Evolutionary conservation across 2,329 filamentous ascomycete genomes (phyloP), one percentile per base, ranked within the genome.

Genomic region (Fusarium oligoseptatum): DNA sequence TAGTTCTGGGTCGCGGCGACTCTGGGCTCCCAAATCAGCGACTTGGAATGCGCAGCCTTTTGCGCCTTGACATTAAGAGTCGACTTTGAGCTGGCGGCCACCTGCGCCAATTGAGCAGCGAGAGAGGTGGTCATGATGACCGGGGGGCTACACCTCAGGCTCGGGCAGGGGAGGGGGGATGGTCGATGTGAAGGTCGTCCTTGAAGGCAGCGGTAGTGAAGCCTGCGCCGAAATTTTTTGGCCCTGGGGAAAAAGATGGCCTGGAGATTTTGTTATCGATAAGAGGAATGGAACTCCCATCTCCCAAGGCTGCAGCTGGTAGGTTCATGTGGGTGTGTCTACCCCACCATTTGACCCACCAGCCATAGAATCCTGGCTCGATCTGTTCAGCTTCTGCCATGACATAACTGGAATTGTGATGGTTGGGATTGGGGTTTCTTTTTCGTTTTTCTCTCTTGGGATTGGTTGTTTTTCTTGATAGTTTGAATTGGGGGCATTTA

Each of bases 31-130:
- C 97, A 99, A 69, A 99, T 94, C 71, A 99, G 87, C 63, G 97
- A 99, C 84, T 98, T 96, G 75, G 94, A 94, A 85, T 99, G 97
- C 73, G 94, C 92, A 71, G 93, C 91, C 84, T 95, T 96, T 85
- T 98, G 95, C 79, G 95, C 94, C 85, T 97, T 98, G 78, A 98
- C 89, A 82, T 98, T 94, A 80, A 98, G 90, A 77, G 96, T 93
- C 81, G 95, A 93, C 78, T 95, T 97, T 79, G 95, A 97, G 80
- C 94, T 94, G 76, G 93, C 92, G 78, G 95, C 94, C 81, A 99
- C 95, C 82, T 94, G 92, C 87, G 95, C 94, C 87, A 99, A 88
- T 89, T 99, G 97, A 86, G 94, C 92, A 85, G 96, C 94, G 78
- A 99, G 93, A 81, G 94, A 92, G 71, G 95, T 94, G 79, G 92